Percentiles rank a stretch among this genome's conserved stretches.
Evolutionary conservation across 768 basidiomycete genomes (phyloP).

Genomic region (Gelatoporia subvermispora): DNA sequence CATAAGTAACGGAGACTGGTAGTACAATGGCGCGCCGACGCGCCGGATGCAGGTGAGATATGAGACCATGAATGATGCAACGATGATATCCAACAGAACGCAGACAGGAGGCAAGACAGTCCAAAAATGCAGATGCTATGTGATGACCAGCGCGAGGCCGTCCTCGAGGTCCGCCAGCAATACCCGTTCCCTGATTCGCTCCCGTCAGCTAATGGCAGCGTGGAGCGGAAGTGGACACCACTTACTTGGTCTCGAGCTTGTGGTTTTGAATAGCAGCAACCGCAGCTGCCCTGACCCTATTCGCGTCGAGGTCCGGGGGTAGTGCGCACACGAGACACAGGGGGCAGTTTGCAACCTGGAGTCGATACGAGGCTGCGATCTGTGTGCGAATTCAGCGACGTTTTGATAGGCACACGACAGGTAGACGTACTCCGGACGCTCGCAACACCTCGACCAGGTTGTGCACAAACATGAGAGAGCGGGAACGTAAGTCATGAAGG

Average conservation of each 20-base stretch:
- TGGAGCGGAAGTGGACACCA: neutral
- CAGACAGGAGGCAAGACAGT: too few relatives aligned
- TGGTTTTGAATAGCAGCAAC: constrained; percentile 42
- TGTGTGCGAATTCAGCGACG: constrained; percentile 18
- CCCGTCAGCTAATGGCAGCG: neutral
- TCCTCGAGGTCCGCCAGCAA: constrained; percentile 46
- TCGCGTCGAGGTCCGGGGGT: constrained; percentile 37
- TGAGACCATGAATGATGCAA: neutral
- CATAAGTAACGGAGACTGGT: too few relatives aligned
- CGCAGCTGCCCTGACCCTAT: constrained; percentile 37
- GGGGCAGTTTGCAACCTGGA: constrained; percentile 57
- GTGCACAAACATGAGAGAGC: constrained; percentile 60
- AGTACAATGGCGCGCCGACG: too few relatives aligned
- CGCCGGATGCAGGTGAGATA: neutral
- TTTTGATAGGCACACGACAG: neutral
- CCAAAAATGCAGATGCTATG: constrained; percentile 25
- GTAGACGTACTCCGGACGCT: constrained; percentile 46
- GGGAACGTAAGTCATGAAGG: constrained; percentile 58
- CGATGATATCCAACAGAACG: too few relatives aligned
- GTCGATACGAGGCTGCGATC: constrained; percentile 59
- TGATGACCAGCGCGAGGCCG: constrained; percentile 53
- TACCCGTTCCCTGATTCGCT: constrained; percentile 38
- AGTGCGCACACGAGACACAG: constrained; percentile 55
- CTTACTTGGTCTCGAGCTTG: constrained; percentile 38
- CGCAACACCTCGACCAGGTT: constrained; percentile 55